Percentiles rank a stretch among this genome's conserved stretches.
Conservation (phyloP, 768 basidiomycete genomes). For the Paxillus ammoniavirescens region DNA sequence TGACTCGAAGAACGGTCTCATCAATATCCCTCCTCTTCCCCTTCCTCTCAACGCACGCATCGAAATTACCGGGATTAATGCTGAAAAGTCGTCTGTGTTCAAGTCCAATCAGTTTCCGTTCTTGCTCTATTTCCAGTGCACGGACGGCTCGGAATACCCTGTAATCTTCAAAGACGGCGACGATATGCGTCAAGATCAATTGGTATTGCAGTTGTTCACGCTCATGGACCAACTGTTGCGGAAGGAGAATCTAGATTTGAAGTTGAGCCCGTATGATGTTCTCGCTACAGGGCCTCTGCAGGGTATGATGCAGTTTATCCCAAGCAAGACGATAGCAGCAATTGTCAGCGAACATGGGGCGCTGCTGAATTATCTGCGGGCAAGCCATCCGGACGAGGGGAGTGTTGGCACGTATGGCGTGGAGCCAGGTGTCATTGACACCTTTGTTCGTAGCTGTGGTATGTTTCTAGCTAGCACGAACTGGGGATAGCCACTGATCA, state of each 20-base stretch:
- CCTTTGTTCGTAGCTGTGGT: conserved; percentile 97
- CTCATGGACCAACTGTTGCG: conserved; percentile 93
- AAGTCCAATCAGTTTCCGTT: conserved; percentile 96
- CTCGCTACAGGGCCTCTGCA: conserved; percentile 89
- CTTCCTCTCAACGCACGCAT: conserved; percentile 90
- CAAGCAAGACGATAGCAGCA: conserved; percentile 92
- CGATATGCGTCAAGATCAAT: conserved; percentile 97
- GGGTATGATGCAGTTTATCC: conserved; percentile 96
- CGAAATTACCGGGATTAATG: conserved; percentile 79
- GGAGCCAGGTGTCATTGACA: conserved; percentile 92
- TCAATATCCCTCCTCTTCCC: conserved; percentile 76
- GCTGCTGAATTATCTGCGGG: conserved; percentile 83
- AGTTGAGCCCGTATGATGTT: conserved; percentile 88
- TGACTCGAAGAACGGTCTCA: conserved; percentile 84
- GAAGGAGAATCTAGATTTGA: conserved; percentile 94
- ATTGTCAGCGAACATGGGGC: conserved; percentile 92
- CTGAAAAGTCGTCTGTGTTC: conserved; percentile 94
- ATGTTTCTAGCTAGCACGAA: conserved; percentile 29
- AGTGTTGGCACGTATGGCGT: conserved; percentile 94
- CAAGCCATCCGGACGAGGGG: conserved; percentile 88
- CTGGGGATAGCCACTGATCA: conserved; percentile 11
- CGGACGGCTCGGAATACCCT: conserved; percentile 83
- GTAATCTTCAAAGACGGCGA: conserved; percentile 99
- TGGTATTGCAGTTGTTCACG: conserved; percentile 97
- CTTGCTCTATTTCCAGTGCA: conserved; percentile 84